Evolutionary conservation across 106 monocot genomes (phyloP).

Genomic region (Phalaenopsis aphrodite): DNA sequence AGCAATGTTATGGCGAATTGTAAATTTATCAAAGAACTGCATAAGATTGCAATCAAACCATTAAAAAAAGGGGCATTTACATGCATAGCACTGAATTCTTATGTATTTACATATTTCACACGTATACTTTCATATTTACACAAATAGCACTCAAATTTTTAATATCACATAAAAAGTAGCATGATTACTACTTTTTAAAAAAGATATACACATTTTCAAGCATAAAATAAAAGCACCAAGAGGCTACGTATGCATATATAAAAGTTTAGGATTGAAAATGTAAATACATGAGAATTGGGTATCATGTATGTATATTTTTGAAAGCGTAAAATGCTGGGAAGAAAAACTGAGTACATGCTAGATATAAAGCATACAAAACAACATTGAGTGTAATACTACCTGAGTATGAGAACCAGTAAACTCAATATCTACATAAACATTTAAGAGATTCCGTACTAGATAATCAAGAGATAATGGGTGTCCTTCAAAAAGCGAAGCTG

Average conservation of each 20-base stretch:
- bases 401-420: constrained; percentile 98
- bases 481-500: constrained; percentile 86
- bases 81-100: no score
- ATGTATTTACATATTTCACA: no score
- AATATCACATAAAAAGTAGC: no score
- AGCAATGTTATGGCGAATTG: constrained; percentile 94
- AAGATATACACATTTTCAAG: no score
- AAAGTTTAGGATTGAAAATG: no score
- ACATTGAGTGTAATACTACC: constrained; percentile 25
- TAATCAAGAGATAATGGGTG: constrained; percentile 83
- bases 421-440: constrained; percentile 97
- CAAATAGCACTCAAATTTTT: no score
- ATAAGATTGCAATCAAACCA: constrained; percentile 12
- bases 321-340: neutral
- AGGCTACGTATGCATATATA: no score
- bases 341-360: neutral
- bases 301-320: neutral
- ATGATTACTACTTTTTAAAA: no score
- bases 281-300: no score
- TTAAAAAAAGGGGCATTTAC: neutral
- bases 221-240: no score
- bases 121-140: no score
- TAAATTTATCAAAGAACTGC: constrained; percentile 99
- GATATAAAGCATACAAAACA: neutral
- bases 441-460: constrained; percentile 82